phyloP scores from a whole-genome alignment of 352 stramenopile genomes.

The Globisporangium spiculum region DNA sequence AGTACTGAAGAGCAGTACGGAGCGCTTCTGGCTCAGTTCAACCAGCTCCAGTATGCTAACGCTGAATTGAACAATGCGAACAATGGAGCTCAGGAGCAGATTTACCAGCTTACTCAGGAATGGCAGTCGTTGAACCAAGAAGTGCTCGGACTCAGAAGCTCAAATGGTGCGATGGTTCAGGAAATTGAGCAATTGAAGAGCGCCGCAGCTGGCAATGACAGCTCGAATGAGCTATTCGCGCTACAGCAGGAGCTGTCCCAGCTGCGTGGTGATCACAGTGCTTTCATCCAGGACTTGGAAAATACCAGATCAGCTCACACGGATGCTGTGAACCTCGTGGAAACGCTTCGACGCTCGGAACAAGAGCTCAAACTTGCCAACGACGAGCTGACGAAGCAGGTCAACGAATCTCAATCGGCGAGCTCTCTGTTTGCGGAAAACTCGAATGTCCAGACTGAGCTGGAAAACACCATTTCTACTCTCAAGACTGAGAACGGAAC shows the following conservation, averaged over 20 bases:
- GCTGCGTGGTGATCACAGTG: conserved; percentile 23
- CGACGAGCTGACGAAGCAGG: conserved; percentile 27
- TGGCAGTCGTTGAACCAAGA: conserved; percentile 28
- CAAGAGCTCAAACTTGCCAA: conserved; percentile 30
- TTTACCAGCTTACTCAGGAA: conserved; percentile 19
- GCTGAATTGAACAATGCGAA: conserved; percentile 4
- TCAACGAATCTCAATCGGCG: conserved; percentile 28
- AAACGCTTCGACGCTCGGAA: conserved; percentile 26
- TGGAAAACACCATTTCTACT: conserved; percentile 15
- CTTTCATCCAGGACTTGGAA: conserved; percentile 19
- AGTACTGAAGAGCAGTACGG: conserved; percentile 28
- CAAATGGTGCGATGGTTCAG: conserved; percentile 1
- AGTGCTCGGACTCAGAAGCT: conserved; percentile 7
- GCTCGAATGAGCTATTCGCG: conserved; percentile 8
- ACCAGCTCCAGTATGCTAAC: conserved; percentile 15
- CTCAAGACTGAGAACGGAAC: conserved; percentile 15
- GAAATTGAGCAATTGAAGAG: conserved; percentile 7
- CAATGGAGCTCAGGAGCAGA: conserved; percentile 13
- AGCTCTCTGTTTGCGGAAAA: conserved; percentile 20
- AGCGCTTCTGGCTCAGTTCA: conserved; percentile 17
- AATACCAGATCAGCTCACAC: conserved; percentile 16
- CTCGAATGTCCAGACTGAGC: conserved; percentile 13
- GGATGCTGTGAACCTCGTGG: neutral
- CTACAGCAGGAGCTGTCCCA: conserved; percentile 33
- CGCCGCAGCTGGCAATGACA: neutral